Base-by-base conservation (phyloP, 257 asterid genomes). In the Petunia axillaris region DNA sequence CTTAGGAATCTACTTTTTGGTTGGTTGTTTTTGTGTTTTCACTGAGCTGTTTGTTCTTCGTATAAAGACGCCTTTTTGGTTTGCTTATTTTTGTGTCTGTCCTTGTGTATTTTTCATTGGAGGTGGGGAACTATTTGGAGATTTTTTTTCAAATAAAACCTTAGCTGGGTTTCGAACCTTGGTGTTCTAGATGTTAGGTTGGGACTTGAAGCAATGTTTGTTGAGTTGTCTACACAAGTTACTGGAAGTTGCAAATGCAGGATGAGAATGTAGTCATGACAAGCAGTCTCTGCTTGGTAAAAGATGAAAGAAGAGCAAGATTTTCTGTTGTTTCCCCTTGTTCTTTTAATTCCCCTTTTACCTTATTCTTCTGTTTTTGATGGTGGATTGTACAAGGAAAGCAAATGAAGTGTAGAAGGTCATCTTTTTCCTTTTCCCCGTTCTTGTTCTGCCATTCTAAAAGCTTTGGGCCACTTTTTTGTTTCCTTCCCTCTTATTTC, bases 291-390 rank as follows among this genome's bases (percentile, higher is more conserved):
- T 9, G 41, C 0, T 46, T 40, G n/a, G 14, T 16, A 43, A 68
- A 68, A 43, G 57, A 68, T 25, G 58, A 16, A 70, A 16, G 76
- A 16, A 46, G 76, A 68, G 44, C 41, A n/a, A 43, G 9, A 68
- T 4, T n/a, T 43, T 4, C 5, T 44, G 44, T 43, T 16, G 58
- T 44, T 25, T 44, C 9, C 57, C 4, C 40, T 8, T 1, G 57
- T 44, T n/a, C 53, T 43, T n/a, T 43, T n/a, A 37, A n/a, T n/a
- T 44, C 40, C 2, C 10, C 44, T 43, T 11, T n/a, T 43, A 41
- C 55, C 8, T 41, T 60, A 35, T 15, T n/a, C 1, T 25, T 9
- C 3, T 8, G 55, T 4, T 35, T 3, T 36, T 36, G 11, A 4
- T 8, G 40, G 15, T 16, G 41, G 15, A 67, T 43, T 15, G 8